Evolutionary conservation across 1,284 basidiomycete genomes (phyloP).

Genomic region (Xanthoconium separans): DNA sequence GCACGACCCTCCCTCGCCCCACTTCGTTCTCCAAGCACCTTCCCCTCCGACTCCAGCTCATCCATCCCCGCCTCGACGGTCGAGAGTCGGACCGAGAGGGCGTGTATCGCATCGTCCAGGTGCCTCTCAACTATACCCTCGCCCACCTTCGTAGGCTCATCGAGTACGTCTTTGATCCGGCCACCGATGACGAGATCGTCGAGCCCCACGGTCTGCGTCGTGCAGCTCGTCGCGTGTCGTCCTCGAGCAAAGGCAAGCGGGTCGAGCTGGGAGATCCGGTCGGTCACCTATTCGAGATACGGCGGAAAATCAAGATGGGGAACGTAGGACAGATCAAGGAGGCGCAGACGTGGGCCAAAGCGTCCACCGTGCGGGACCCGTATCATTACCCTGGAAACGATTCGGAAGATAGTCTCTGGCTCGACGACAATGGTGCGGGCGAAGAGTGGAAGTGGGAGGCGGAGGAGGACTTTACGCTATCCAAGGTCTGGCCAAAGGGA

Average conservation of each 20-base stretch:
- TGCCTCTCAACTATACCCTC: conserved; percentile 69
- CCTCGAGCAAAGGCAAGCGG: conserved; percentile 23
- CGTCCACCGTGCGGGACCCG: conserved; percentile 59
- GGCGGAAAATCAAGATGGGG: conserved; percentile 44
- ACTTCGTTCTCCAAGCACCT: conserved; percentile 55
- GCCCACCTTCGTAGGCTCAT: conserved; percentile 62
- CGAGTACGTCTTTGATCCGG: conserved; percentile 55
- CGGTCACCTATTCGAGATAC: conserved; percentile 61
- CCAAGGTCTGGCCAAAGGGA: conserved; percentile 54
- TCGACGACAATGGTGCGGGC: conserved; percentile 19
- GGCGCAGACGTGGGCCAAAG: conserved; percentile 48
- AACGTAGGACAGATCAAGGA: conserved; percentile 53
- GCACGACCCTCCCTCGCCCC: conserved; percentile 44
- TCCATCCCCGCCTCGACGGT: conserved; percentile 33
- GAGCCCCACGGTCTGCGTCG: conserved; percentile 18
- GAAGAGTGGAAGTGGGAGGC: conserved; percentile 57
- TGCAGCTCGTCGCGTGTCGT: conserved; percentile 2
- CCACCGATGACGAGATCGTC: conserved; percentile 23
- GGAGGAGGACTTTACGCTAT: conserved; percentile 61
- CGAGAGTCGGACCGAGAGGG: conserved; percentile 38
- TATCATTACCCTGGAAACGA: conserved; percentile 42
- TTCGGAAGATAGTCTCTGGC: conserved; percentile 26
- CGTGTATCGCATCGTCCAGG: conserved; percentile 62
- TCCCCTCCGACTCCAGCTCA: conserved; percentile 64
- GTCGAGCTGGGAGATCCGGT: conserved; percentile 5